Evolutionary conservation across 2,329 filamentous ascomycete genomes (phyloP).

Genomic region (Fusarium sp.): DNA sequence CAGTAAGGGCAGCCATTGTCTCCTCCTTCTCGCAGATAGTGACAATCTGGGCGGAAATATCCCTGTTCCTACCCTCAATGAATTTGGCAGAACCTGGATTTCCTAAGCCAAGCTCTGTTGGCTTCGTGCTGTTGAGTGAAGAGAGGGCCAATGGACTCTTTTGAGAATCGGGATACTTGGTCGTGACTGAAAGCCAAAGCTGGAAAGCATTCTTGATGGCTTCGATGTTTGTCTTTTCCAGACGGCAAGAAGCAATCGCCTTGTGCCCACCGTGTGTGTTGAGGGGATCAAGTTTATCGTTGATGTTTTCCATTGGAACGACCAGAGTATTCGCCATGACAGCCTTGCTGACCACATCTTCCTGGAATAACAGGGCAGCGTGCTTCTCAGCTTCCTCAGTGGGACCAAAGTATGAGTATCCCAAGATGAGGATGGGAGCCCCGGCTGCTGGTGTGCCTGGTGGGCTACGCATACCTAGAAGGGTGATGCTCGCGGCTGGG

Average conservation of each 20-base stretch:
- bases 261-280: constrained; percentile 49
- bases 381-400: constrained; percentile 38
- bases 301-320: constrained; percentile 34
- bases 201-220: constrained; percentile 39
- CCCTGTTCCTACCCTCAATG: constrained; percentile 38
- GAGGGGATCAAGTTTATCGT: constrained; percentile 34
- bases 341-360: constrained; percentile 28
- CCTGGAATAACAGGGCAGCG: constrained; percentile 27
- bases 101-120: background rate
- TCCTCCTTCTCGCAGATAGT: constrained; percentile 22
- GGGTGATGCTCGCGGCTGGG: constrained; percentile 19
- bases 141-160: constrained; percentile 30
- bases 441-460: constrained; percentile 45
- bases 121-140: constrained; percentile 26
- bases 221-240: constrained; percentile 21
- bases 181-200: constrained; percentile 39
- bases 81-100: constrained; percentile 9
- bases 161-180: constrained; percentile 27
- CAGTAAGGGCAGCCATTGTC: constrained; percentile 11
- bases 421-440: constrained; percentile 44
- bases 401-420: constrained; percentile 41
- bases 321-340: constrained; percentile 39
- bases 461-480: constrained; percentile 46
- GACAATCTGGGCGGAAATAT: constrained; percentile 13
- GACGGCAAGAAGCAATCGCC: constrained; percentile 37